Percentiles rank a stretch among this genome's conserved stretches.
Evolutionary conservation across 495 filamentous ascomycete species (phyloP).

Genomic region (Daldinia bambusicola): DNA sequence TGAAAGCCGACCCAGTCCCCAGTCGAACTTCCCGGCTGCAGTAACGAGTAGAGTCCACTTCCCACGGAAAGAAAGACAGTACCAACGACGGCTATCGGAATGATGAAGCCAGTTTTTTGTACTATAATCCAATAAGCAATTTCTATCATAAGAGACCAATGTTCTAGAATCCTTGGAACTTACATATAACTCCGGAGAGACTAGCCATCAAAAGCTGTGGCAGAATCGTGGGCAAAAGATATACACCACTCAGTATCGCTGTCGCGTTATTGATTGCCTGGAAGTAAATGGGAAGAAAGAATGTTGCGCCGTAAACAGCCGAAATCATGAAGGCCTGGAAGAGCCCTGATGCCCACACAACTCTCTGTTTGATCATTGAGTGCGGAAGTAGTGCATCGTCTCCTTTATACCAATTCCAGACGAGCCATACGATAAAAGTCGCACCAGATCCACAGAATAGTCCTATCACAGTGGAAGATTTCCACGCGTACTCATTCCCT

Average conservation of each 20-base stretch:
- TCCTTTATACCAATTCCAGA: neutral
- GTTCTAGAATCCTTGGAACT: too few relatives aligned
- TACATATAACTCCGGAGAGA: too few relatives aligned
- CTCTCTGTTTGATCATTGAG: neutral
- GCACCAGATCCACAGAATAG: neutral
- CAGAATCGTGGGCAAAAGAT: neutral
- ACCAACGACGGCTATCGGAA: conserved; percentile 42
- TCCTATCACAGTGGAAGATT: neutral
- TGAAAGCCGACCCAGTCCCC: conserved; percentile 69
- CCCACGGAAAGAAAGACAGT: conserved; percentile 65
- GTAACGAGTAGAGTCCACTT: conserved; percentile 62
- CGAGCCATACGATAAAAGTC: neutral
- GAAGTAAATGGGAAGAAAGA: neutral
- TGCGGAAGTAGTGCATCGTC: neutral
- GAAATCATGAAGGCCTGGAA: neutral
- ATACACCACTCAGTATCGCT: neutral
- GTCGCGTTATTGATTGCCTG: neutral
- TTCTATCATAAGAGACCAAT: too few relatives aligned
- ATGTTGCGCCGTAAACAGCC: neutral
- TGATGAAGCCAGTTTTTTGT: neutral
- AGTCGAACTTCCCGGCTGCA: conserved; percentile 52
- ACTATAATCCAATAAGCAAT: too few relatives aligned
- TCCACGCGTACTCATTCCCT: neutral
- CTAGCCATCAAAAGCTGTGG: neutral
- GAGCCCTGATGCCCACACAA: neutral